Evolutionary conservation across 768 basidiomycete genomes (phyloP), one percentile per base, ranked within the genome.

Genomic region (Exidia glandulosa): DNA sequence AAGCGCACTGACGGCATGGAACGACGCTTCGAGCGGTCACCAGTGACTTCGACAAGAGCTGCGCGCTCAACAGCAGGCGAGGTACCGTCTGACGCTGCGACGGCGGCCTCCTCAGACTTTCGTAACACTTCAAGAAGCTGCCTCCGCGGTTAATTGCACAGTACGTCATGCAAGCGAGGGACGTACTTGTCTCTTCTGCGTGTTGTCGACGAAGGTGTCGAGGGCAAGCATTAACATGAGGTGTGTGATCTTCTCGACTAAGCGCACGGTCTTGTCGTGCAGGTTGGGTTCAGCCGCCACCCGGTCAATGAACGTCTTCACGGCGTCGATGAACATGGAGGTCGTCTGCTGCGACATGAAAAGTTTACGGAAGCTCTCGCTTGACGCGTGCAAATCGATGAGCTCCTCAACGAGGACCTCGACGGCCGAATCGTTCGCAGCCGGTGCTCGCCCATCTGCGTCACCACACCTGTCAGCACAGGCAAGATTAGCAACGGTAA

Each of bases 151-250:
- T 23, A 25, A 64, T 55, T 45, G 13, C 1, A 27, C 7, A 45
- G 36, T 36, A 41, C n/a, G 59, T 23, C n/a, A 19, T 30, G n/a
- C 55, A 29, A 36, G 52, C 6, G 23, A 52, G 32, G 30, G 2
- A 68, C 74, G 14, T 65, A 88, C 90, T 78, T 90, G 86, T 57
- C 81, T 81, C 64, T 88, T 90, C 69, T 90, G 88, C n/a, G 70
- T 45, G 0, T 79, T 78, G 14, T 81, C 77, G 45, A 87, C 81
- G 9, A 78, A 72, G 58, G 80, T 80, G 59, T 86, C 87, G 60
- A 84, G 71, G 1, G 86, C 85, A 29, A 92, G 73, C 19, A 85
- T 80, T 30, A 86, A 67, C 2, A 82, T 87, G 29, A 93, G 75
- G 63, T 90, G 86, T 2, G 79, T 81, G 16, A 90, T 68, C 62